Conservation (phyloP, 495 filamentous ascomycete species). For the Penicillium pancosmium region DNA sequence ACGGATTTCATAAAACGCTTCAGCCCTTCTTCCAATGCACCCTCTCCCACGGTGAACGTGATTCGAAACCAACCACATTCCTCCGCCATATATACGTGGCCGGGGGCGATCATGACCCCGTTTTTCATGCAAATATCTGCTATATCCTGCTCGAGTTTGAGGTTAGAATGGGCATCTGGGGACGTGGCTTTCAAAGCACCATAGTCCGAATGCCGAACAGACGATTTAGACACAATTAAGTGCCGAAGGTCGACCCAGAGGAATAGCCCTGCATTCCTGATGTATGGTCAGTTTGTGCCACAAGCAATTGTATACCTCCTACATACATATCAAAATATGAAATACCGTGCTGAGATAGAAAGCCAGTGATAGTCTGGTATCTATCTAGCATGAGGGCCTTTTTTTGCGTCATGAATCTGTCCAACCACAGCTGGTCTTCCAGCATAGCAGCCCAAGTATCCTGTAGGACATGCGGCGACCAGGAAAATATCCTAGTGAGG, state of each 20-base stretch:
- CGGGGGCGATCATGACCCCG: conserved; percentile 17
- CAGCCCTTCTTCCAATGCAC: conserved; percentile 15
- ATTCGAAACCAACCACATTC: conserved; percentile 22
- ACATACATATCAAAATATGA: neutral
- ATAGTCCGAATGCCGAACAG: neutral
- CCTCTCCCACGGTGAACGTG: conserved; percentile 13
- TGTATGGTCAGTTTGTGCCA: neutral
- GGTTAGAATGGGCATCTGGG: neutral
- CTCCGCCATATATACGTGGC: conserved; percentile 12
- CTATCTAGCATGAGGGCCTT: conserved; percentile 19
- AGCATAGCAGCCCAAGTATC: conserved; percentile 44
- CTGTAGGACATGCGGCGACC: conserved; percentile 39
- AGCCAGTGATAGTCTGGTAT: conserved; percentile 4
- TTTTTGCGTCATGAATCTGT: conserved; percentile 30
- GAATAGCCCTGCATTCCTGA: conserved; percentile 49
- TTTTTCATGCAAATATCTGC: conserved; percentile 11
- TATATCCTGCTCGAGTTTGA: conserved; percentile 5
- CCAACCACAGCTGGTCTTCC: conserved; percentile 31
- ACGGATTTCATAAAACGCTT: conserved; percentile 3
- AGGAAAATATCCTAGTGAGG: conserved; percentile 32
- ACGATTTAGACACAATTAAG: conserved; percentile 17
- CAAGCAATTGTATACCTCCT: neutral
- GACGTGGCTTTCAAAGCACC: neutral
- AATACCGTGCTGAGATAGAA: conserved; percentile 8
- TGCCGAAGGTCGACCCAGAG: conserved; percentile 51